Base-by-base conservation (phyloP, 2,329 filamentous ascomycete species). In the Mycosphaerella sp. region DNA sequence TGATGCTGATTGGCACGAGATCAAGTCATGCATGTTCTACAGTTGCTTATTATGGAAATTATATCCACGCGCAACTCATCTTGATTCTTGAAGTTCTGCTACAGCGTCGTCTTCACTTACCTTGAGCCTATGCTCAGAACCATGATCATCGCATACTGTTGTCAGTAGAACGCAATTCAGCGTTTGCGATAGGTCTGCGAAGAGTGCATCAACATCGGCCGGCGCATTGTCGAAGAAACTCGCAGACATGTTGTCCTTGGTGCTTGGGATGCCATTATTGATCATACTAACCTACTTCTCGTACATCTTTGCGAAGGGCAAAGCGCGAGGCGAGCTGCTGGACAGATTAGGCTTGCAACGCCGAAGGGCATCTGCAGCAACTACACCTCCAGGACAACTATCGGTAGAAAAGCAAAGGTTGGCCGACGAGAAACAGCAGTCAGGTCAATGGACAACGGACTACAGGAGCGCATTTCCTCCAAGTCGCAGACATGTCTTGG, bases 391-490 rank as follows among this genome's bases (percentile, higher is more conserved):
- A 25, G 7, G 39, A 41, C 16, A 21, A 25, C 13, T 34, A 8
- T 34, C 8, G 13, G 10, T 5, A 34, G 30, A 34, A 34, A 34
- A 34, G 30, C 30, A 34, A 34, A n/a, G 13, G 30, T 7, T 32
- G 4, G 6, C 21, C 7, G 37, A 41, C 17, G 16, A 17, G 37
- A 41, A 13, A 8, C 37, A 71, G n/a, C 76, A 75, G 62, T 69
- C 69, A 55, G 50, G 69, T 44, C 50, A 64, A 36, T 65, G 66
- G 44, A 53, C 40, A 16, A 35, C 67, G 13, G 66, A 70, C 45
- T 79, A 78, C 64, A 68, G 62, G n/a, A 67, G 73, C 50, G 67
- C 69, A 0, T 74, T 80, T 21, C 80, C 80, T 6, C 79, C 80
- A 2, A 74, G 72, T 44, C 72, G 76, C 39, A 71, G 78, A 45